Base-by-base conservation (phyloP, 2,329 filamentous ascomycete genomes). In the Tolypocladium amazonense region DNA sequence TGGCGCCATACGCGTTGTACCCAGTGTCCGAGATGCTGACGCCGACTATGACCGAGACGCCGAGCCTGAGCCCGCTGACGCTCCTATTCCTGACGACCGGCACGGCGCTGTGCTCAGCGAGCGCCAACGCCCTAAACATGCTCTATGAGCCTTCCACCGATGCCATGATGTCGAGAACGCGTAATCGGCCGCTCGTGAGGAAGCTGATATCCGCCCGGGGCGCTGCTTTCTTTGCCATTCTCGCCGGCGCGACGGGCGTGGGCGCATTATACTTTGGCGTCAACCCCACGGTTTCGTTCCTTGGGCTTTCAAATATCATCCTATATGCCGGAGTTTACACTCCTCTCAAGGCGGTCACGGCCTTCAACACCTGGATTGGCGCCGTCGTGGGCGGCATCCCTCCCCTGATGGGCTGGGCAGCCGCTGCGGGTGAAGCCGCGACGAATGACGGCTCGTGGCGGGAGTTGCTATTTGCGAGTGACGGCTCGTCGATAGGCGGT, bases 381-480 rank as follows among this genome's bases (percentile, higher is more conserved):
- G 94, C 92, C 4, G 75, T 99, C 0, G 90, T 99, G 0, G 94
- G 94, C 62, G 92, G 88, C 1, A 96, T 99, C 60, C 93, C 94
- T 0, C 94, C 94, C 0, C 76, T 99, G 38, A 99, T 99, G 94
- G 94, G 94, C 64, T 99, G 94, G 94, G 90, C 92, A 20, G 94
- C 94, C 0, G 94, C 94, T 0, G 92, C 92, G 0, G 92, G 92
- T 57, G 91, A 97, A 73, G 88, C 87, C 53, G 92, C 92, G 11
- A 89, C 87, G 3, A 84, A 82, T 27, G 85, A 87, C 64, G 88
- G 88, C 37, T 87, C 85, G 14, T 94, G 89, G 87, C 80, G 82
- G 56, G 90, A 94, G 69, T 81, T 96, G 45, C 78, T 96, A 0
- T 83, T 95, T 60, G 87, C 81, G 0, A 68, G 70, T 15, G 82